These are phyloP conservation scores for Ulvella scutata DNA, from an alignment of 139 green algal genomes.

Conservation along the genomic window DNA sequence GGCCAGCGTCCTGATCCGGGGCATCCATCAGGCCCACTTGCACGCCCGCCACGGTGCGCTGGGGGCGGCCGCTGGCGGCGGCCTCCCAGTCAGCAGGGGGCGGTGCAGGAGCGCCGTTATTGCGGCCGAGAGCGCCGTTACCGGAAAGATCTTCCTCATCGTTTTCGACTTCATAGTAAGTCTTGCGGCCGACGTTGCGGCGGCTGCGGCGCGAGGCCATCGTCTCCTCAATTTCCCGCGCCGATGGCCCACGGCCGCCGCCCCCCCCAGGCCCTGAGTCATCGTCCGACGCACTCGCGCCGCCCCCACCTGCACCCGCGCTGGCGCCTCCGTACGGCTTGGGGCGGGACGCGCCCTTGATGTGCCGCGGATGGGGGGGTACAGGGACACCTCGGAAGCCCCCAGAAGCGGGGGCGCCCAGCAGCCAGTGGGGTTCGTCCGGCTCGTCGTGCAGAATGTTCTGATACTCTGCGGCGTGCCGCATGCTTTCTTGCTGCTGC, in stretches of 20 bases:
- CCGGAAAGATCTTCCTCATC: not conserved
- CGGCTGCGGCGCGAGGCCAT: not conserved
- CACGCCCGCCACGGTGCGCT: not conserved
- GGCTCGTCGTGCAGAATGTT: not conserved
- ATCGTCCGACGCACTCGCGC: not conserved
- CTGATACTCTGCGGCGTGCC: not conserved
- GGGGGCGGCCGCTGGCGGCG: not conserved
- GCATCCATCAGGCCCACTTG: not conserved
- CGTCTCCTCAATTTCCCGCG: not conserved
- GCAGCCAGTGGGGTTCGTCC: not conserved
- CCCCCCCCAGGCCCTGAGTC: too few species aligned
- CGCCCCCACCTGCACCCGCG: not conserved
- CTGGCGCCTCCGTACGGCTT: not conserved
- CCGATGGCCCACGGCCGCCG: too few species aligned
- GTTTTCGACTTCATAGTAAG: not conserved
- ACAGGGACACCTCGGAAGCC: not conserved
- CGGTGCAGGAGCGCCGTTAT: not conserved
- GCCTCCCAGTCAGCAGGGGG: not conserved
- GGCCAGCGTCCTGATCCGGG: too few species aligned
- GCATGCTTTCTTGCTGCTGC: not conserved
- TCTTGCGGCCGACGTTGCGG: not conserved
- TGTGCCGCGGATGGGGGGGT: not conserved
- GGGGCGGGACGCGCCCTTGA: not conserved
- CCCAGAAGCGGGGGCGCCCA: not conserved
- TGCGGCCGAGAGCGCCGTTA: not conserved